These are phyloP conservation scores for Plasmodium knowlesi DNA, from an alignment of 169 alveolate genomes.

Conservation along the genomic window DNA sequence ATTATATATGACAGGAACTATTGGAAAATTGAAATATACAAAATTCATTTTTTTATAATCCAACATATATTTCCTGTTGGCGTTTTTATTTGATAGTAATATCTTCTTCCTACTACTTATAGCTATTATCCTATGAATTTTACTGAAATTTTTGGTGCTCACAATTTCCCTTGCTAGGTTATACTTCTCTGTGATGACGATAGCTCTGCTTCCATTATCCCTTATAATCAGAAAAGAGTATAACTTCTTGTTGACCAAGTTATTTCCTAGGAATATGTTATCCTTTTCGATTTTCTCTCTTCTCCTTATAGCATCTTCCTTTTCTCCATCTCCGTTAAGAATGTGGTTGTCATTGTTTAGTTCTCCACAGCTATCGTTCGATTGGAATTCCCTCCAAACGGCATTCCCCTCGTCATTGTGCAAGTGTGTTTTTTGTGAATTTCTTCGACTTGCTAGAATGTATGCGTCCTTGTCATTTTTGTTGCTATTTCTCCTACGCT, in stretches of 20 bases:
- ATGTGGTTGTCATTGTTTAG: background rate
- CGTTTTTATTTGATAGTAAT: conserved; percentile 26
- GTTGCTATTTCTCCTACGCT: background rate
- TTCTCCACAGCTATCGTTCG: background rate
- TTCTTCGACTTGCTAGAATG: background rate
- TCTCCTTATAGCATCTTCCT: background rate
- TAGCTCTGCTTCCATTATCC: conserved; percentile 75
- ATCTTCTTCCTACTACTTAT: conserved; percentile 43
- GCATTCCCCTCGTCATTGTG: background rate
- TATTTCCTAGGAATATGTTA: conserved; percentile 23
- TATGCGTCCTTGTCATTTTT: background rate
- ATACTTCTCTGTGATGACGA: conserved; percentile 69
- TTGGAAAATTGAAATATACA: conserved; percentile 69
- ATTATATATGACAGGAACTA: conserved; percentile 71
- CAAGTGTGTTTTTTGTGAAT: background rate
- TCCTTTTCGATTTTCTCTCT: conserved; percentile 13
- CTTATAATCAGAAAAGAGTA: conserved; percentile 67
- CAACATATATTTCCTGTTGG: conserved; percentile 26
- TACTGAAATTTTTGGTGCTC: conserved; percentile 68
- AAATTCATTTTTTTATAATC: conserved; percentile 42
- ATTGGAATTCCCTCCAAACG: background rate
- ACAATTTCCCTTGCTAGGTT: conserved; percentile 64
- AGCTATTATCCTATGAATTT: conserved; percentile 46
- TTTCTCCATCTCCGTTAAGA: background rate
- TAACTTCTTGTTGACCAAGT: conserved; percentile 33